phyloP scores from a whole-genome alignment of 257 asterid genomes.

The Coffea canephora region DNA sequence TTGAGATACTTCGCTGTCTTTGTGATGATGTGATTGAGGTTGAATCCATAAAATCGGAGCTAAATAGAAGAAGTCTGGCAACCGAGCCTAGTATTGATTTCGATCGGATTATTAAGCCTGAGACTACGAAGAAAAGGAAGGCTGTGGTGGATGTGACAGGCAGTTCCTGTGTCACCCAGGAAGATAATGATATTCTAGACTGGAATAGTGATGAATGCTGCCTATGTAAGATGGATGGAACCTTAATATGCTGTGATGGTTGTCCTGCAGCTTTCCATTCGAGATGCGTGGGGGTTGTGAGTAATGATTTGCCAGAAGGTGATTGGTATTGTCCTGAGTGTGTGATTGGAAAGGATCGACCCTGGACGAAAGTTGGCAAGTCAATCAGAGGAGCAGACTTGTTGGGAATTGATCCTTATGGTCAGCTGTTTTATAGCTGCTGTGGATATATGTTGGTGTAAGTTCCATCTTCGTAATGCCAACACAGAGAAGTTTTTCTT shows the following conservation, averaged over 20 bases:
- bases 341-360: slow-evolving; percentile 58
- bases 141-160: slow-evolving; percentile 45
- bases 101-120: slow-evolving; percentile 44
- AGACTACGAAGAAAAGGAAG: slow-evolving; percentile 56
- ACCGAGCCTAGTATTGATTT: slow-evolving; percentile 52
- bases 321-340: slow-evolving; percentile 99
- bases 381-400: slow-evolving; percentile 75
- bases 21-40: slow-evolving; percentile 90
- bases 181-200: slow-evolving; percentile 51
- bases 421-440: slow-evolving; percentile 67
- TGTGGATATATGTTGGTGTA: slow-evolving; percentile 93
- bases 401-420: slow-evolving; percentile 78
- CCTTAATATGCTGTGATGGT: slow-evolving; percentile 95
- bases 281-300: slow-evolving; percentile 85
- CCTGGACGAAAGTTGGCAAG: slow-evolving; percentile 58
- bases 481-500: background rate
- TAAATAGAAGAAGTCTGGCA: slow-evolving; percentile 58
- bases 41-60: slow-evolving; percentile 68
- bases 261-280: slow-evolving; percentile 98
- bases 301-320: slow-evolving; percentile 88
- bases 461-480: slow-evolving; percentile 40
- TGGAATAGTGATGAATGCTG: slow-evolving; percentile 89
- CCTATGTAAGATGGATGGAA: slow-evolving; percentile 97
- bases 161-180: slow-evolving; percentile 62
- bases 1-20: slow-evolving; percentile 74